Base-by-base conservation (phyloP, 1,284 basidiomycete species). In the Marasmius oreades region DNA sequence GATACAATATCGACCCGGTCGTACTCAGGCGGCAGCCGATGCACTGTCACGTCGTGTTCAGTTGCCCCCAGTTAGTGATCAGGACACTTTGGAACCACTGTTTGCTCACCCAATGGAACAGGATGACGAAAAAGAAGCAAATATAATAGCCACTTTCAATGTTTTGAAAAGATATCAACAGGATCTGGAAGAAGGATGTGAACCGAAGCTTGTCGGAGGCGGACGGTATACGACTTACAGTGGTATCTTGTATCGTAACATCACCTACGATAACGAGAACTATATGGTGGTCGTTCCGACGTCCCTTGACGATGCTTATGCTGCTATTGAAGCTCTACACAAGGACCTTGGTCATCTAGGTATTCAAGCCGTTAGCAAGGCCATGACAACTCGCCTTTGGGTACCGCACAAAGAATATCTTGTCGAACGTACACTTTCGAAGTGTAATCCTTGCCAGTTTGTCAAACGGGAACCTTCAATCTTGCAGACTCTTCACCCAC, bases 381-480 rank as follows among this genome's bases (percentile, higher is more conserved):
- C 51, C 5, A 24, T 52, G 10, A 5, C 8, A 12, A 12, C 10
- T 4, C 51, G 37, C 10, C 5, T 28, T 11, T 52, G 51, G 31
- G 23, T 52, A 3, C 51, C 51, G 6, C 34, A 42, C 4, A 37
- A n/a, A 14, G 16, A 24, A 14, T 26, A 55, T 11, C 18, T 55
- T 5, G 53, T 55, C 4, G 18, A 55, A 8, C 24, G 28, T 3
- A 18, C 23, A 3, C 23, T 55, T 16, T 24, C n/a, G 6, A 48
- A 26, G 45, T 55, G 53, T 47, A 31, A 48, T 24, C 24, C 6
- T 7, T 55, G 53, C 34, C 51, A 52, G 51, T 52, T 52, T 23
- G 16, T 11, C 23, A 39, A 42, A 22, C 51, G 37, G 18, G 53
- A 55, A 10, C 3, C 44, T 5, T 10, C 14, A 5, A 8, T 34